phyloP scores from a whole-genome alignment of 1,139 yeast species.

The Debaryomycetaceae sp. region DNA sequence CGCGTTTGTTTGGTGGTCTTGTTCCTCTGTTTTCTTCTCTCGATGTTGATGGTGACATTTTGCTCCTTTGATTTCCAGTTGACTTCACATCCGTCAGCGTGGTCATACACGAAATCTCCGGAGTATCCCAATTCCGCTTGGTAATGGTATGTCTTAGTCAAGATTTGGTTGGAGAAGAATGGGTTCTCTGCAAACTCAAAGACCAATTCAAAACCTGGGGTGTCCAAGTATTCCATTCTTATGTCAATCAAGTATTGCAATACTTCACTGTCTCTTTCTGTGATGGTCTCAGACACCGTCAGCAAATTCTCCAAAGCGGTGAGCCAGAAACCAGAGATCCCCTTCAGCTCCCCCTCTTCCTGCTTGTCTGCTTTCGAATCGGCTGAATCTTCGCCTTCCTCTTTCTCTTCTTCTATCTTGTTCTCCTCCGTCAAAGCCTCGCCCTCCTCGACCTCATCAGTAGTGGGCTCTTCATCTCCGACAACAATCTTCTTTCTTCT shows the following conservation, averaged over 20 bases:
- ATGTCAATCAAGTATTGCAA: constrained; percentile 66
- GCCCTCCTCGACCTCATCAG: constrained; percentile 76
- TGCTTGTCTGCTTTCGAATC: constrained; percentile 46
- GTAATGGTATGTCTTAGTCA: constrained; percentile 87
- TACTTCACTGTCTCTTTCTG: constrained; percentile 89
- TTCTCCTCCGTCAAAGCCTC: constrained; percentile 57
- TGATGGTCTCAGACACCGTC: constrained; percentile 78
- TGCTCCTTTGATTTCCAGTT: constrained; percentile 79
- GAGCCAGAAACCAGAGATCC: constrained; percentile 95
- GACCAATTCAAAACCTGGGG: constrained; percentile 86
- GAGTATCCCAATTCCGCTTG: constrained; percentile 92
- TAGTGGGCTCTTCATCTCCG: constrained; percentile 76
- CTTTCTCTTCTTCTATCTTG: constrained; percentile 37
- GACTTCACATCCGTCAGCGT: constrained; percentile 88
- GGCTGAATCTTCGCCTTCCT: constrained; percentile 33
- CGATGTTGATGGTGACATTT: constrained; percentile 82
- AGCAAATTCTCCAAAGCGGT: constrained; percentile 89
- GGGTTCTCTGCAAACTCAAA: constrained; percentile 80
- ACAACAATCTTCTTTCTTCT: constrained; percentile 68
- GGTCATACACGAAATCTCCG: constrained; percentile 96
- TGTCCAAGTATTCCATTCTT: constrained; percentile 74
- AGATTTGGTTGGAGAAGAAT: constrained; percentile 66
- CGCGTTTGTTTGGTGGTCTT: constrained; percentile 96
- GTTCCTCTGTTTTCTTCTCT: constrained; percentile 96
- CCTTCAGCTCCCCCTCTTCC: constrained; percentile 46